Percentiles rank a stretch among this genome's conserved stretches.
Evolutionary conservation across 768 basidiomycete species (phyloP).

Genomic region (Kwoniella botswanensis): DNA sequence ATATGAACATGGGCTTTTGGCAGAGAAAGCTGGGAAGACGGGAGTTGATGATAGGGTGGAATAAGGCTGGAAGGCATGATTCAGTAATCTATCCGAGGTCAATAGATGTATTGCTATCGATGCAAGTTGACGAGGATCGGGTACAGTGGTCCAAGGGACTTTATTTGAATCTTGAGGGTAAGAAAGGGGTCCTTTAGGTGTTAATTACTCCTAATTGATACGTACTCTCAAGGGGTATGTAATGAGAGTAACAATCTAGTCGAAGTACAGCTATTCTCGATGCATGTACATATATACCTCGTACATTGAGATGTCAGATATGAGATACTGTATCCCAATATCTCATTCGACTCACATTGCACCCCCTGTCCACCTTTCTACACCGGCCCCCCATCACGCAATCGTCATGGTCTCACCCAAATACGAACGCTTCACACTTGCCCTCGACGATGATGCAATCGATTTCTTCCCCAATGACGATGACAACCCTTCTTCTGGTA

Average conservation of each 20-base stretch:
- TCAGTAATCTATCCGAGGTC: too few species aligned
- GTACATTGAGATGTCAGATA: neutral
- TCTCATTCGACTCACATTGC: neutral
- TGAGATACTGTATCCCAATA: neutral
- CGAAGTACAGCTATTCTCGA: neutral
- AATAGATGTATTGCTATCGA: too few species aligned
- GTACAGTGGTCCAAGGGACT: too few species aligned
- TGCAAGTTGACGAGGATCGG: too few species aligned
- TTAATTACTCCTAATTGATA: neutral
- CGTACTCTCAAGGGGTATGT: neutral
- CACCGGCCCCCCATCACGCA: too few species aligned
- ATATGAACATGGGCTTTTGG: constrained; percentile 8
- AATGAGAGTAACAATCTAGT: neutral
- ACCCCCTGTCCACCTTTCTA: too few species aligned
- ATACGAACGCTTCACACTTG: neutral
- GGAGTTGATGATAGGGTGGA: neutral
- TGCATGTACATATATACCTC: neutral
- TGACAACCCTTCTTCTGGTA: neutral
- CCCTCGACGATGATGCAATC: neutral
- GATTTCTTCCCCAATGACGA: neutral
- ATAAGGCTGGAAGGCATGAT: neutral
- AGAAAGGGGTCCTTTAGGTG: neutral
- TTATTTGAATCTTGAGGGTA: neutral
- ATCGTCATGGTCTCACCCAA: constrained; percentile 2
- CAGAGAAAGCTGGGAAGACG: neutral